Conservation (phyloP, 129 eudicot species). For the Escallonia rubra region DNA sequence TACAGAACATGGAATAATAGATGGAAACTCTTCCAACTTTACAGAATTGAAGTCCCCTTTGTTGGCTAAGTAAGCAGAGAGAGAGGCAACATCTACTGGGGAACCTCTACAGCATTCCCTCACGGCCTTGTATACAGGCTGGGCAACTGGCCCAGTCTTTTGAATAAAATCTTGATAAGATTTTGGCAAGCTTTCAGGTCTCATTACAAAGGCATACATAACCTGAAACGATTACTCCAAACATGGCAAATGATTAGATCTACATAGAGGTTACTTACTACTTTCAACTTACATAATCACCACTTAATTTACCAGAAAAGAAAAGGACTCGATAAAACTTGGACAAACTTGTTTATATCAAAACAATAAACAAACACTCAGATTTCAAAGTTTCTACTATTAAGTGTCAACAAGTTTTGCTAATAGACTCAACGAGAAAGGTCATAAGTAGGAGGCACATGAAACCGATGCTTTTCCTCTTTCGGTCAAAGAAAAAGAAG, state of each 20-base stretch:
- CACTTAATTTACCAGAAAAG: too few species aligned
- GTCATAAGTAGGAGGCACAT: neutral
- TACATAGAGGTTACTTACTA: too few species aligned
- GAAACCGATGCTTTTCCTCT: neutral
- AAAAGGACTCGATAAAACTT: too few species aligned
- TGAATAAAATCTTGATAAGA: slow-evolving; percentile 94
- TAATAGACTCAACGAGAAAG: too few species aligned
- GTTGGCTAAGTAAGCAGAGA: slow-evolving; percentile 64
- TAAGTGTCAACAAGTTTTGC: too few species aligned
- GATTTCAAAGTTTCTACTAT: too few species aligned
- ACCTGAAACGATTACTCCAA: slow-evolving; percentile 38
- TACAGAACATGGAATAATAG: slow-evolving; percentile 81
- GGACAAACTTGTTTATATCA: too few species aligned
- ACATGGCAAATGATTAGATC: slow-evolving; percentile 1
- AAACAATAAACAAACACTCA: too few species aligned
- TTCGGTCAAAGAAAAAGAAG: neutral
- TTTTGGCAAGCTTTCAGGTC: slow-evolving; percentile 98
- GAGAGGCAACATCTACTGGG: slow-evolving; percentile 72
- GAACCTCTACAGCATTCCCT: slow-evolving; percentile 95
- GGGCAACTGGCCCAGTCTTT: slow-evolving; percentile 99
- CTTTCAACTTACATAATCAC: too few species aligned
- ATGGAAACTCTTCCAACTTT: slow-evolving; percentile 69
- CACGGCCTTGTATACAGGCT: slow-evolving; percentile 88
- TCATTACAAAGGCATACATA: slow-evolving; percentile 96
- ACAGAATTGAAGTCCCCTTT: slow-evolving; percentile 37